A percentile compares a stretch with the other conserved stretches of the same genome.
These are phyloP conservation scores for Candida ovalis DNA, from an alignment of 805 yeast genomes.

Conservation along the genomic window DNA sequence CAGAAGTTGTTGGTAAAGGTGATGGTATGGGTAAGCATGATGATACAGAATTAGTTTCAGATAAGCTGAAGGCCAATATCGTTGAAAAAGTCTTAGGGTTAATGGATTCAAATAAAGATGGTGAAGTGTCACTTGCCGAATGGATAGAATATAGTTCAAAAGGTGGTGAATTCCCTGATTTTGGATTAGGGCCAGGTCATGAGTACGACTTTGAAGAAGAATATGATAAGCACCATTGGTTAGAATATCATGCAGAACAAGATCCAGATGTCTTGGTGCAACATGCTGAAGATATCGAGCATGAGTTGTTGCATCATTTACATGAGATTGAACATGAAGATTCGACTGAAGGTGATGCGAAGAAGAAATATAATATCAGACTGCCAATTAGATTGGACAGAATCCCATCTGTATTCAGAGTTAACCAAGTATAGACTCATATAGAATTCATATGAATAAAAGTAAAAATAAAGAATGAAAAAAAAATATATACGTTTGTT, in stretches of 20 bases:
- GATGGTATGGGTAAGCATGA: slow-evolving; percentile 84
- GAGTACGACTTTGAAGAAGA: slow-evolving; percentile 92
- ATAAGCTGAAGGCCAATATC: slow-evolving; percentile 53
- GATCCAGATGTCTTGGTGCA: slow-evolving; percentile 81
- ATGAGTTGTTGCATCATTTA: slow-evolving; percentile 80
- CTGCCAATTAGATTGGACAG: slow-evolving; percentile 17
- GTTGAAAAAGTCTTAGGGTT: slow-evolving; percentile 50
- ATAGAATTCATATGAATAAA: background rate
- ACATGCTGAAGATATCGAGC: slow-evolving; percentile 87
- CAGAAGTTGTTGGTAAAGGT: slow-evolving; percentile 78
- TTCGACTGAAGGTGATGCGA: slow-evolving; percentile 9
- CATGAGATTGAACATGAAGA: slow-evolving; percentile 69
- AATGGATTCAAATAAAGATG: slow-evolving; percentile 66
- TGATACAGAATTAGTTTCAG: slow-evolving; percentile 55
- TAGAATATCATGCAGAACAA: slow-evolving; percentile 63
- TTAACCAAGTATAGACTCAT: slow-evolving; percentile 1
- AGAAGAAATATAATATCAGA: slow-evolving; percentile 9
- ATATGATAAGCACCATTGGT: slow-evolving; percentile 95
- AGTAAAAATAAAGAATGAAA: background rate
- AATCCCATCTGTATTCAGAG: slow-evolving; percentile 20
- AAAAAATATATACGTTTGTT: too few species aligned
- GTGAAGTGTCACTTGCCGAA: slow-evolving; percentile 60
- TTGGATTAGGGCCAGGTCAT: slow-evolving; percentile 83
- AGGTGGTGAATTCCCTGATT: slow-evolving; percentile 82
- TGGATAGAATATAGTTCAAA: slow-evolving; percentile 56